Base-by-base conservation (phyloP, 148 eudicot species). In the Rhododendron ferrugineum region DNA sequence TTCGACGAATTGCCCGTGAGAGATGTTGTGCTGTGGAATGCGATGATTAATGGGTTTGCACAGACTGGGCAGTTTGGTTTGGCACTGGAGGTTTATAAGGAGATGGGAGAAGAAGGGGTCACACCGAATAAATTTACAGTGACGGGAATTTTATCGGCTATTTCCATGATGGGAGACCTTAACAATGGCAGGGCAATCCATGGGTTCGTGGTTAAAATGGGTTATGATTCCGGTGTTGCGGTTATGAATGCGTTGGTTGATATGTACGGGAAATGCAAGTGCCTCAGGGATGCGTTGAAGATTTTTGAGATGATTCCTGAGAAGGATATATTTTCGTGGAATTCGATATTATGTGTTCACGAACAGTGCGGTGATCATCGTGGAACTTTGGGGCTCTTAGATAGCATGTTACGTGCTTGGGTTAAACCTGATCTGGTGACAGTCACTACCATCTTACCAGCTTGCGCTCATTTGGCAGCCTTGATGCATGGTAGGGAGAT, bases 301-400 rank as follows among this genome's bases (percentile, higher is more conserved):
- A 86, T 94, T 77, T 94, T 94, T 75, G 86, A 90, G 47, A 66
- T 15, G 49, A 90, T 93, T 87, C 83, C 18, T 56, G 92, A 86
- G 83, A 94, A 87, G 89, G 97, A 94, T 86, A 89, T 92, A 76
- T 93, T 91, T 84, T 90, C 97, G 0, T 94, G 95, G 97, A 94
- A 94, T 81, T 90, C 94, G 0, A 81, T 93, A 72, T 66, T 94
- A 9, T 86, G 88, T 87, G 90, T 93, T 85, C 94, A 93, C 82
- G 90, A 91, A 84, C 92, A 88, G 56, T 87, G 77, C 34, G 91
- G 93, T 79, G 91, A 94, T 86, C 91, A 94, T 88, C 88, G 88
- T 79, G 89, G 89, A 70, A 82, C 94, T 81, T 44, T 93, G 84
- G 86, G 81, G 64, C 80, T 91, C 80, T 90, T 94, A 44, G 76